Evolutionary conservation across 2,329 filamentous ascomycete genomes (phyloP).

Genomic region (Fusarium pseudograminearum): DNA sequence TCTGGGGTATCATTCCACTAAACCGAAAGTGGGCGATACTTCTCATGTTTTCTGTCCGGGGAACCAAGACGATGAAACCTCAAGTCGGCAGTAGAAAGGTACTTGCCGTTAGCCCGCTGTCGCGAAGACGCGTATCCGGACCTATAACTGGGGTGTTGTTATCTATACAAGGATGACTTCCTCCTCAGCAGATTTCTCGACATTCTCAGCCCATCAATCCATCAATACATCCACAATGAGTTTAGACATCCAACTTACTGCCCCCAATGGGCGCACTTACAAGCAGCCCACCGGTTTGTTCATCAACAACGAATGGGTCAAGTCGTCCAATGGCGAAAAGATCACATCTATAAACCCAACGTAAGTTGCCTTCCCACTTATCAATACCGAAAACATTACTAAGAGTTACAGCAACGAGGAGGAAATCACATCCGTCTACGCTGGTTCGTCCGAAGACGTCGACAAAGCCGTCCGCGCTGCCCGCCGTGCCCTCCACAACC

Average conservation of each 20-base stretch:
- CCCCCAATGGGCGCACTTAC: constrained; percentile 74
- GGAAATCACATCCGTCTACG: constrained; percentile 51
- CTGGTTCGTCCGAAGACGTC: constrained; percentile 49
- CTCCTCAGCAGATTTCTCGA: constrained; percentile 16
- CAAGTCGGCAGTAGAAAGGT: background rate
- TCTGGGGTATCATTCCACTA: constrained; percentile 3
- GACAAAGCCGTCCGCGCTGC: constrained; percentile 59
- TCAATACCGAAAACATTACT: accelerated
- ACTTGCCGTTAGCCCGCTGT: background rate
- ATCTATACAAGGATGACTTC: constrained; percentile 23
- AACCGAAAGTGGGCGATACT: constrained; percentile 15
- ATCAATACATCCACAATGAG: constrained; percentile 29
- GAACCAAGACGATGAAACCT: background rate
- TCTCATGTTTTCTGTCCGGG: constrained; percentile 2
- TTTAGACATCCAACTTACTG: constrained; percentile 48
- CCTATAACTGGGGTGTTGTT: background rate
- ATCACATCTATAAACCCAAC: constrained; percentile 71
- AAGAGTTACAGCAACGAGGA: constrained; percentile 46
- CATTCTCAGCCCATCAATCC: background rate
- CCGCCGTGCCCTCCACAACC: constrained; percentile 74
- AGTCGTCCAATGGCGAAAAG: constrained; percentile 65
- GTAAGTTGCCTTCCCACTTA: constrained; percentile 33
- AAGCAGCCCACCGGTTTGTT: constrained; percentile 77
- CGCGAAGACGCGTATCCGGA: background rate
- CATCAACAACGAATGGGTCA: constrained; percentile 82